These are phyloP conservation scores for Fusarium sp. DNA, from an alignment of 2,329 filamentous ascomycete genomes.

Conservation along the genomic window DNA sequence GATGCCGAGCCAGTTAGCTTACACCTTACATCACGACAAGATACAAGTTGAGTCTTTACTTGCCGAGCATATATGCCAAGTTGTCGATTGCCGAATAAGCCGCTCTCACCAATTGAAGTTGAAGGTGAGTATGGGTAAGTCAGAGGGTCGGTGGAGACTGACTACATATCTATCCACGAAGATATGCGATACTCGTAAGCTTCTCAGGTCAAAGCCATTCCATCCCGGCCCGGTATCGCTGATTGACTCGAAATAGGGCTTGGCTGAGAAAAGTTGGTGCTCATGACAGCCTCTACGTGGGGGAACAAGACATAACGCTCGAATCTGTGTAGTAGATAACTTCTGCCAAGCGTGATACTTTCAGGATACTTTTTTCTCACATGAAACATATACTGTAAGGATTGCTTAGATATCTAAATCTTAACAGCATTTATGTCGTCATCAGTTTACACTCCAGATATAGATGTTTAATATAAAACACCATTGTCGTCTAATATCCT, in stretches of 20 bases:
- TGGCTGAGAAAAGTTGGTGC: slow-evolving; percentile 3
- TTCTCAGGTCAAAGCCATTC: background rate
- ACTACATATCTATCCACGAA: slow-evolving; percentile 5
- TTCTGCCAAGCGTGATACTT: background rate
- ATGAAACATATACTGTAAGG: background rate
- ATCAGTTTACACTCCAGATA: background rate
- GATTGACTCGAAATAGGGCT: slow-evolving; percentile 11
- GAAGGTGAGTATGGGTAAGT: slow-evolving; percentile 15
- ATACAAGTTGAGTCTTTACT: slow-evolving; percentile 9
- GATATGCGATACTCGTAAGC: slow-evolving; percentile 19
- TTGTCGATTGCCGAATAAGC: slow-evolving; percentile 31
- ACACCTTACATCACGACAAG: slow-evolving; percentile 22
- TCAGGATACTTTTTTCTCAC: background rate
- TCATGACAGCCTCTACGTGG: slow-evolving; percentile 1
- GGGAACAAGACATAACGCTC: background rate
- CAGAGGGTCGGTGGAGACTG: slow-evolving; percentile 23
- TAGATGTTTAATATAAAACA: background rate
- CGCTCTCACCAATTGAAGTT: slow-evolving; percentile 32
- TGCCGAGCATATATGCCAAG: slow-evolving; percentile 31
- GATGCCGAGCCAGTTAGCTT: slow-evolving; percentile 33
- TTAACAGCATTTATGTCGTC: background rate
- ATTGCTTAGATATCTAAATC: background rate
- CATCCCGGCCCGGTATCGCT: background rate
- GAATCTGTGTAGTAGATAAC: background rate
- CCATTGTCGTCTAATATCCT: background rate